Percentiles rank a stretch among this genome's conserved stretches.
Evolutionary conservation across 2,329 filamentous ascomycete genomes (phyloP).

Genomic region (Tolypocladium tundrense): DNA sequence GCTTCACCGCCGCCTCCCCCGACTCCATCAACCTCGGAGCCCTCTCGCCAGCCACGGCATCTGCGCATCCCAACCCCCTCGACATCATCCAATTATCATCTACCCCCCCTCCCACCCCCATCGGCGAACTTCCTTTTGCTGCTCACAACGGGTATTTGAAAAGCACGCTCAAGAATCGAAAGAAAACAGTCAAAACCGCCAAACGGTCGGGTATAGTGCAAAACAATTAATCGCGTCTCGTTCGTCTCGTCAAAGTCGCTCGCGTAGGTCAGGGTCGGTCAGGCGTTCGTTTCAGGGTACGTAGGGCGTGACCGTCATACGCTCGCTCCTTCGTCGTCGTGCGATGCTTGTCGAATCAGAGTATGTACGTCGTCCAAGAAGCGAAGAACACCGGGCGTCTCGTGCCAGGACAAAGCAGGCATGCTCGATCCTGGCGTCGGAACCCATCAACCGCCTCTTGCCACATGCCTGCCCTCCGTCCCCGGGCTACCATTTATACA

Average conservation of each 20-base stretch:
- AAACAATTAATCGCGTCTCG: conserved; percentile 6
- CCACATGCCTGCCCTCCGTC: not conserved
- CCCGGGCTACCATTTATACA: not conserved
- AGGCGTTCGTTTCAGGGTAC: not conserved
- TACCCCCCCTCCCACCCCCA: not conserved
- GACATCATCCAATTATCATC: not conserved
- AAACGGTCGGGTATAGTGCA: conserved; percentile 4
- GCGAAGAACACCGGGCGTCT: not conserved
- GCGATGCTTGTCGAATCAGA: conserved; percentile 3
- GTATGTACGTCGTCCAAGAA: conserved; percentile 8
- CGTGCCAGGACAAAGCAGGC: not conserved
- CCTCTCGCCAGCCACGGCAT: not conserved
- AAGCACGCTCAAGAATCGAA: conserved; percentile 5
- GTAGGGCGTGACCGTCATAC: not conserved
- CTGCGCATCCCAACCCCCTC: not conserved
- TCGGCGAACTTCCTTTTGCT: not conserved
- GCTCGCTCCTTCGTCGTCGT: conserved; percentile 5
- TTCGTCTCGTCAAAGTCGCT: conserved; percentile 4
- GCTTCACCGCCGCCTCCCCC: not conserved
- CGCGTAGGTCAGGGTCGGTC: conserved; percentile 1
- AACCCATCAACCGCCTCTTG: not conserved
- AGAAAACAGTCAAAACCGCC: conserved; percentile 1
- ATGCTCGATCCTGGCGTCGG: not conserved
- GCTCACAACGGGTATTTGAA: conserved; percentile 6
- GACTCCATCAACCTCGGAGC: not conserved